Evolutionary conservation across 768 basidiomycete species (phyloP).

Genomic region (Heimioporus sp.): DNA sequence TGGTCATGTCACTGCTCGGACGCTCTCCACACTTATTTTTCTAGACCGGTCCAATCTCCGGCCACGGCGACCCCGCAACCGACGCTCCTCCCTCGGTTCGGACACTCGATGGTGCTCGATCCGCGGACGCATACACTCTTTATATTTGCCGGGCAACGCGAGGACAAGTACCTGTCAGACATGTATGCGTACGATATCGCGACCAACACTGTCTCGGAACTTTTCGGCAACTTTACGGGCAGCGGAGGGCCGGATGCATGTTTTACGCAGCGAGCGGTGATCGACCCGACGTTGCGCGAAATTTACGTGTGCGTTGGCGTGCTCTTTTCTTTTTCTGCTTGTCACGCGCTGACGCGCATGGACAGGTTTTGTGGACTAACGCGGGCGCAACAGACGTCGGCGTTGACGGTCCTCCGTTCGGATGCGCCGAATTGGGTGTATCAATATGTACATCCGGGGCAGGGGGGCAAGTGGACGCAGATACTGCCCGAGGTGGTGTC

Average conservation of each 20-base stretch:
- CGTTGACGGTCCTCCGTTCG: slow-evolving; percentile 41
- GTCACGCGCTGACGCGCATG: background rate
- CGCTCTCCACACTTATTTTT: background rate
- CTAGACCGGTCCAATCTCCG: slow-evolving; percentile 22
- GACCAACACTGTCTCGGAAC: slow-evolving; percentile 54
- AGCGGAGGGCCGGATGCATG: slow-evolving; percentile 68
- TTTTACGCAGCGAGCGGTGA: slow-evolving; percentile 73
- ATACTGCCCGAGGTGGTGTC: slow-evolving; percentile 27
- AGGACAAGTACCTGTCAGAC: slow-evolving; percentile 66
- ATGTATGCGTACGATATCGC: slow-evolving; percentile 73
- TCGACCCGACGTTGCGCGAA: slow-evolving; percentile 60
- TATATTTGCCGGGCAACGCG: slow-evolving; percentile 74
- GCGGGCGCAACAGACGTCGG: slow-evolving; percentile 36
- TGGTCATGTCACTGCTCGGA: background rate
- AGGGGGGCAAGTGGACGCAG: slow-evolving; percentile 65
- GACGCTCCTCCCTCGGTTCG: slow-evolving; percentile 59
- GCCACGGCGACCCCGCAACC: slow-evolving; percentile 30
- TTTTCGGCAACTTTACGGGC: slow-evolving; percentile 60
- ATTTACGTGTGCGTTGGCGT: slow-evolving; percentile 62
- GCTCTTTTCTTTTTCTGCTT: background rate
- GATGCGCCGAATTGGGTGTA: slow-evolving; percentile 68
- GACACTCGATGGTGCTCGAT: slow-evolving; percentile 83
- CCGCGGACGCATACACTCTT: slow-evolving; percentile 54
- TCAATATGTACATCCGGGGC: slow-evolving; percentile 47
- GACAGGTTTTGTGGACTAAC: slow-evolving; percentile 63